phyloP scores from a whole-genome alignment of 306 rosid species.

The Senna siamea region DNA sequence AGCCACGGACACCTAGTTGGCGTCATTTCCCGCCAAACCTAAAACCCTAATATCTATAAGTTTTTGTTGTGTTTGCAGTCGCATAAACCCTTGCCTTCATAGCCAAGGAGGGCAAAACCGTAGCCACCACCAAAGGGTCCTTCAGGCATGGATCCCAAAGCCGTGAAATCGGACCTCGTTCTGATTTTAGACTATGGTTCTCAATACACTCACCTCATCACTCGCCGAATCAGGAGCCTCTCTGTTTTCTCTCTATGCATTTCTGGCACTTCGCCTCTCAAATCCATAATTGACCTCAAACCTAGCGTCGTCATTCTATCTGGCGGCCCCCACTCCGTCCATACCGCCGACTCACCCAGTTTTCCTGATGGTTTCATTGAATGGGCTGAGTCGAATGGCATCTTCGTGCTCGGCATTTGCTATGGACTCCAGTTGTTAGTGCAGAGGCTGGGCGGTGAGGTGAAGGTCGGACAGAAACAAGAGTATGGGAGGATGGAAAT shows the following conservation, averaged over 20 bases:
- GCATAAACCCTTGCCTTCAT: slow-evolving; percentile 46
- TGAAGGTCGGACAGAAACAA: slow-evolving; percentile 70
- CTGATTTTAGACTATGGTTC: slow-evolving; percentile 91
- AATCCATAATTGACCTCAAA: slow-evolving; percentile 63
- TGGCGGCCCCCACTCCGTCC: slow-evolving; percentile 98
- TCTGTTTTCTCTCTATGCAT: slow-evolving; percentile 87
- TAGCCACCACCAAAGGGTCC: background rate
- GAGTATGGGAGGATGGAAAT: slow-evolving; percentile 97
- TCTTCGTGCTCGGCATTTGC: slow-evolving; percentile 80
- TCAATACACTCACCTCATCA: slow-evolving; percentile 95
- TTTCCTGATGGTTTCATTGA: slow-evolving; percentile 72
- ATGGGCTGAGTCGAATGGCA: slow-evolving; percentile 74
- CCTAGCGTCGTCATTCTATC: slow-evolving; percentile 88
- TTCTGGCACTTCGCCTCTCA: slow-evolving; percentile 76
- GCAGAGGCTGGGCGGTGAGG: slow-evolving; percentile 84
- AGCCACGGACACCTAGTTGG: no score
- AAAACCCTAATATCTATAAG: background rate
- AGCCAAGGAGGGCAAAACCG: background rate
- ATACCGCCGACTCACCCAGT: slow-evolving; percentile 71
- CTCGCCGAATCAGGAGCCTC: slow-evolving; percentile 89
- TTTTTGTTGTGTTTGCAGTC: background rate
- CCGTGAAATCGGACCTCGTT: slow-evolving; percentile 67
- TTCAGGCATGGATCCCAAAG: slow-evolving; percentile 59
- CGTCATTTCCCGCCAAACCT: slow-evolving; percentile 25
- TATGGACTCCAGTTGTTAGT: slow-evolving; percentile 91